phyloP scores from a whole-genome alignment of 2,329 filamentous ascomycete species.

The Trichophaea hybrida region DNA sequence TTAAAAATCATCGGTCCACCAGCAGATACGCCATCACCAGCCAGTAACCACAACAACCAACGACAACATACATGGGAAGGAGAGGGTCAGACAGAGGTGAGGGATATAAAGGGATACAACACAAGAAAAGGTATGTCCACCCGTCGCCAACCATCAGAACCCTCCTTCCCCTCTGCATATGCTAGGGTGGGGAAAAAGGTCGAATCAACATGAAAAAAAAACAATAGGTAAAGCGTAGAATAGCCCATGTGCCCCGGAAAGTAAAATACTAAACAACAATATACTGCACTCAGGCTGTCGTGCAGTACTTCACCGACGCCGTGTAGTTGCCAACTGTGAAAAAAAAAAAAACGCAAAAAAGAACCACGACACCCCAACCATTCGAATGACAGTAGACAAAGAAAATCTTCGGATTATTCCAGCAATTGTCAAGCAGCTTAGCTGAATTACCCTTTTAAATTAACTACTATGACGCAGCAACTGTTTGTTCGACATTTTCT shows the following conservation, averaged over 20 bases:
- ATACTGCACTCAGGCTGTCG: too few relatives aligned
- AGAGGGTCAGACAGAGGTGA: too few relatives aligned
- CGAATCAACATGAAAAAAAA: background rate
- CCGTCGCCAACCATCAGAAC: too few relatives aligned
- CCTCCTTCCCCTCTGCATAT: too few relatives aligned
- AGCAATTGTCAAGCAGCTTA: background rate
- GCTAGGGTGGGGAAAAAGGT: background rate
- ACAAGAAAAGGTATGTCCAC: too few relatives aligned
- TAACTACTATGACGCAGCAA: background rate
- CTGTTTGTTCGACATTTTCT: conserved; percentile 6
- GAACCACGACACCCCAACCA: background rate
- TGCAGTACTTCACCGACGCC: too few relatives aligned
- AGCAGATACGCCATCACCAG: too few relatives aligned
- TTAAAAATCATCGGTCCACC: too few relatives aligned
- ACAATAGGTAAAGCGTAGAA: background rate
- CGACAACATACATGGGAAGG: too few relatives aligned
- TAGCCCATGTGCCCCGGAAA: too few relatives aligned
- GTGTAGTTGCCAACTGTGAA: background rate
- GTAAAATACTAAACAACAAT: background rate
- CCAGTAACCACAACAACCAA: too few relatives aligned
- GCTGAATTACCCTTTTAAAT: background rate
- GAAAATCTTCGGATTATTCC: background rate
- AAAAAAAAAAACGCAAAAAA: background rate
- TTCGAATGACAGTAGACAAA: background rate
- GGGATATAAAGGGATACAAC: too few relatives aligned